Base-by-base conservation (phyloP, 1,139 yeast species). In the Debaryomyces sp. region DNA sequence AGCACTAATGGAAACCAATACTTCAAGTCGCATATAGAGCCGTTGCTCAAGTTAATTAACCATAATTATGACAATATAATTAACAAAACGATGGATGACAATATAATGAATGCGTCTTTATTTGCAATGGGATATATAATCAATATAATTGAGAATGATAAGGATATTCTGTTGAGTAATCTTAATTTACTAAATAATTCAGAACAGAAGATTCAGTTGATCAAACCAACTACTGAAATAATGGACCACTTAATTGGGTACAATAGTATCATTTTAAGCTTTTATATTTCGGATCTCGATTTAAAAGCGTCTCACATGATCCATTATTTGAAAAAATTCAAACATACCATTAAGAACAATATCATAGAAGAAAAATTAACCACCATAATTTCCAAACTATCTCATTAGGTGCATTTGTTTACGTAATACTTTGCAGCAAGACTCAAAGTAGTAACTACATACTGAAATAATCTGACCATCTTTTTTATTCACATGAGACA, bases 51-150 rank as follows among this genome's bases (percentile, higher is more conserved):
- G 12, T 27, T 46, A 4, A 39, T 46, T 10, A 27, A 22, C 32
- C 27, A 46, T 26, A 36, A 35, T 37, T 46, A 46, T 26, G 37
- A 36, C 17, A 15, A 26, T 9, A 27, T 46, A n/a, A 22, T 36
- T 24, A 15, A 23, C 17, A 41, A 24, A 3, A n/a, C 27, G 4
- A n/a, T n/a, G 18, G 38, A 27, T 30, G 41, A 27, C 4, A 24
- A 22, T 17, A 27, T 41, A 9, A 24, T 18, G 12, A 41, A 43
- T 37, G 33, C 44, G 6, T 39, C 46, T 6, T 29, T 46, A 9
- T 39, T 46, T 29, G 32, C 49, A 6, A 37, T 43, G 43, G 49
- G 49, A 10, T 46, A 37, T 21, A 29, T 46, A 21, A 39, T 46
- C n/a, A 46, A 46, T 30, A 23, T 32, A 12, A n/a, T 46, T 5